Base-by-base conservation (phyloP, 1,284 basidiomycete genomes). In the Ustilago tritici region DNA sequence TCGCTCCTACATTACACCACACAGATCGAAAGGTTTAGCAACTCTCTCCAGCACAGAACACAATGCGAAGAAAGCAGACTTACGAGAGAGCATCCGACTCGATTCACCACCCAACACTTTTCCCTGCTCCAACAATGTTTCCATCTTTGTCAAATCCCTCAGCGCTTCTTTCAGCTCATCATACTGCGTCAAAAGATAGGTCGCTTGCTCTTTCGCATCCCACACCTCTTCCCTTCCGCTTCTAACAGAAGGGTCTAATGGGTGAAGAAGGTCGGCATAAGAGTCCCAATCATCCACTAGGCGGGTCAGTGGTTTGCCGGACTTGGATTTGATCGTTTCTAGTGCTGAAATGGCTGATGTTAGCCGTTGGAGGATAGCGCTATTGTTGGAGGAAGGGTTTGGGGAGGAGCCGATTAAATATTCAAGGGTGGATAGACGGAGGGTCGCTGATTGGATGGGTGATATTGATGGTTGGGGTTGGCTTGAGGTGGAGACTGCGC, bases 201-300 rank as follows among this genome's bases (percentile, higher is more conserved):
- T 8, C 2, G 56, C 4, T 32, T 71, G 69, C 38, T 71, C 50
- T 9, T 23, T 14, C 7, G 43, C 38, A 14, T 71, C 59, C 63
- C 69, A 71, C n/a, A 31, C 12, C 40, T 41, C 9, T 14, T 41
- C 23, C 2, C 15, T 6, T 17, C 14, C 2, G 43, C 11, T 9
- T 31, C 10, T 23, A 6, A 46, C n/a, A 8, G 47, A n/a, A 17
- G 28, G 9, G 35, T 56, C 7, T 34, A 62, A 52, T 0, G 68
- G 68, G 2, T 56, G 19, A 9, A 70, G 56, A 11, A 70, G 63
- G 36, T 38, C 12, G 0, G 54, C 10, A 32, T 71, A 61, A 1
- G 4, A 4, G 10, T 54, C 34, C 69, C 69, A 71, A 14, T 65
- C 56, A 10, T 54, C 15, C 2, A 65, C 15, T 14, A 71, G 36